Base-by-base conservation (phyloP, 306 rosid species). In the Sindora glabra region DNA sequence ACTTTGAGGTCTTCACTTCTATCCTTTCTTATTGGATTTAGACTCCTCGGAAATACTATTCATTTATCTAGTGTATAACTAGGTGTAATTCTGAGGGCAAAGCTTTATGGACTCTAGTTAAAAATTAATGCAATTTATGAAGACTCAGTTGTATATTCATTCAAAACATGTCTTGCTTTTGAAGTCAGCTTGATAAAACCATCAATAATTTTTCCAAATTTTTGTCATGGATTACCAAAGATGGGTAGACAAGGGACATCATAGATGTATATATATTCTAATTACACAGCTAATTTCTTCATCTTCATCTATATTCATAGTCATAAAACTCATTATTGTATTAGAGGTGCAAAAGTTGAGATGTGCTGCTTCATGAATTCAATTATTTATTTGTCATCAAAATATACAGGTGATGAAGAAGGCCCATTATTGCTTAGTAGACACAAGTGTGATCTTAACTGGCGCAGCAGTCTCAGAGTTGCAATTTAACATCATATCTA, bases 391-490 rank as follows among this genome's bases (percentile, higher is more conserved):
- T 59, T 39, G 14, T 48, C 25, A 23, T 58, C 56, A 42, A 82
- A 71, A 63, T 72, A 47, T 71, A 71, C 86, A 92, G 98, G 95
- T 92, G 65, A 88, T 92, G 96, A 81, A 77, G 69, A 92, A 86
- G 77, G 88, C 96, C 59, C 98, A 88, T 75, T 92, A 83, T 76
- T 92, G 88, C 72, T 74, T 92, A 63, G 89, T 92, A 38, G 96
- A 88, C 76, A 79, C 95, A 14, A 83, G 95, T 60, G 89, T 59
- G 38, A 66, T 88, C 38, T 3, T 36, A 59, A 85, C 90, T 34
- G 96, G 98, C 70, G 98, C 96, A 69, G 95, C 95, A 41, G 98
- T 92, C 60, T 92, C 96, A 27, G 88, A 73, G 9, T 81, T 92
- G 90, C 94, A 88, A 75, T 92, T 92, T 67, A 80, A 81, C 30